phyloP scores from a whole-genome alignment of 2,329 filamentous ascomycete genomes.

The Diplodia corticola region DNA sequence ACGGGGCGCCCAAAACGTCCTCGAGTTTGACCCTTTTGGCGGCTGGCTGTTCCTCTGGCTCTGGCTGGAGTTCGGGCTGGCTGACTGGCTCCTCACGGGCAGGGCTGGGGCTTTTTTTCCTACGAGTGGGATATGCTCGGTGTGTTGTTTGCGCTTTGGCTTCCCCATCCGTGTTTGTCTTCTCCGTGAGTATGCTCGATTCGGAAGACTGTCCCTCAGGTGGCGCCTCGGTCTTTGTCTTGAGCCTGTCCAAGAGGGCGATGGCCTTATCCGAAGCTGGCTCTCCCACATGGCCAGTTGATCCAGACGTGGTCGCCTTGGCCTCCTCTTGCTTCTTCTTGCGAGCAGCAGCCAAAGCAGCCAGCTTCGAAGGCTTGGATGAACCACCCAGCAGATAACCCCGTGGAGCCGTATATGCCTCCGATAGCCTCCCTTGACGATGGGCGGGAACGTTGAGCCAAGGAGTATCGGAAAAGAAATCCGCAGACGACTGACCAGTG shows the following conservation, averaged over 20 bases:
- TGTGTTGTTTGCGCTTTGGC: background rate
- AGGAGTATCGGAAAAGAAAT: slow-evolving; percentile 80
- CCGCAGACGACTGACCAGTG: slow-evolving; percentile 45
- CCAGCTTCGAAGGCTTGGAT: slow-evolving; percentile 81
- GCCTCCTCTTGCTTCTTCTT: slow-evolving; percentile 78
- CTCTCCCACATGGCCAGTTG: slow-evolving; percentile 20
- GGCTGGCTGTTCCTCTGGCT: slow-evolving; percentile 1
- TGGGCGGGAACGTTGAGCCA: slow-evolving; percentile 75
- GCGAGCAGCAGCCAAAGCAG: slow-evolving; percentile 80
- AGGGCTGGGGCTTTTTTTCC: slow-evolving; percentile 16
- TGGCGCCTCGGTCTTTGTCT: slow-evolving; percentile 30
- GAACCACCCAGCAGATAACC: slow-evolving; percentile 79
- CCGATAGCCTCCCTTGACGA: slow-evolving; percentile 63
- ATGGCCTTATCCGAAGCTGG: slow-evolving; percentile 38
- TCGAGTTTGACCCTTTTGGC: slow-evolving; percentile 26
- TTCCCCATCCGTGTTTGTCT: slow-evolving; percentile 29
- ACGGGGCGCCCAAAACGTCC: slow-evolving; percentile 49
- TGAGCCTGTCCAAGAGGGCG: slow-evolving; percentile 48
- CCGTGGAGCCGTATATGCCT: slow-evolving; percentile 58
- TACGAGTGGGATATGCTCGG: background rate
- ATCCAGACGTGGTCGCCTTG: slow-evolving; percentile 32
- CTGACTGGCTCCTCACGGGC: background rate
- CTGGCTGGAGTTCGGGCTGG: background rate
- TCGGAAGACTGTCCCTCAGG: background rate
- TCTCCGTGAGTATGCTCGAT: slow-evolving; percentile 24